Base-by-base conservation (phyloP, 129 eudicot species). In the Pittosporum tobira region DNA sequence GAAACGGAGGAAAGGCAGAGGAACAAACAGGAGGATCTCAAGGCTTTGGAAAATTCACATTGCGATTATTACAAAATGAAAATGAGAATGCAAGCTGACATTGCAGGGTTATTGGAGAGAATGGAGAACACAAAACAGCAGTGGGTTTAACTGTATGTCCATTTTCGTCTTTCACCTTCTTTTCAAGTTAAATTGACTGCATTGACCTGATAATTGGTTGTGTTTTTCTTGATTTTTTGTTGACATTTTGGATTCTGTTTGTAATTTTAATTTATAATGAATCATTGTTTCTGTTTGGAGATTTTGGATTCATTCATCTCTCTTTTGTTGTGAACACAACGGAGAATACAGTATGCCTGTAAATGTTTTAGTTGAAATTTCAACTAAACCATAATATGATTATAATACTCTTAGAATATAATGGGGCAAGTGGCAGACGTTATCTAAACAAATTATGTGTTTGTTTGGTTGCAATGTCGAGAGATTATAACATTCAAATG, bases 111-210 rank as follows among this genome's bases (percentile, higher is more conserved):
- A 59, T 68, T 88, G 71, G 84, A 81, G 66, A 88, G 94, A 67
- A 88, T 88, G 96, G 96, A 88, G 63, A 74, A 79, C 16, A 88
- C 96, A 10, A 88, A 88, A 75, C 75, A 84, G 64, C 82, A 78
- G 75, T 67, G 79, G 82, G 84, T 81, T 28, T 88, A 60, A 79
- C 54, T 38, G 18, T 20, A 2, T 40, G 38, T 52, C 19, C 51
- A 6, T 46, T 46, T 46, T 46, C n/a, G 16, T 28, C 26, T 18
- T 44, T 25, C 28, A 5, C 8, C 36, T 11, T 59, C 51, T 59
- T 59, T 7, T 54, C 25, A 0, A 14, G 21, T 59, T 8, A 42
- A 22, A 10, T 24, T 6, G 62, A 42, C 27, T 44, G 38, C 8
- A 26, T 13, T 45, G 44, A 16, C 40, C 26, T 61, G 55, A 18